A percentile compares a stretch with the other conserved stretches of the same genome.
Conservation (phyloP, 257 asterid genomes). For the Coffea canephora region DNA sequence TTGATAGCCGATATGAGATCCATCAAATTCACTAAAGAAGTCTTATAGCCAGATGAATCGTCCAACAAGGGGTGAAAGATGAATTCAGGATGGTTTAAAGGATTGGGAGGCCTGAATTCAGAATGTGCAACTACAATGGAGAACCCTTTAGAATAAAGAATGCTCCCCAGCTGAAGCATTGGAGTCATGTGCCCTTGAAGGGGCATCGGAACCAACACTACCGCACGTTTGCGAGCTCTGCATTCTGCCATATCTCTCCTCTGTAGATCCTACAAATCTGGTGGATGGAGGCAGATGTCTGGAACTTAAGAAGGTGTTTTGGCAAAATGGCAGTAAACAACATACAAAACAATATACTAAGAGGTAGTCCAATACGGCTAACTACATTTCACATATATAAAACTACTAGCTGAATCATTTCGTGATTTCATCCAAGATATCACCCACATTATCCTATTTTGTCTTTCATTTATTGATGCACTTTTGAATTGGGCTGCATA, state of each 20-base stretch:
- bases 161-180: constrained; percentile 24
- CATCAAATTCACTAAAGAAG: background rate
- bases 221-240: background rate
- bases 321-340: no score
- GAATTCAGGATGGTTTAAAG: constrained; percentile 22
- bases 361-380: no score
- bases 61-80: constrained; percentile 4
- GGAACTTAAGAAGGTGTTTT: no score
- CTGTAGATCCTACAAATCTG: background rate
- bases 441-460: no score
- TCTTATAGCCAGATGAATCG: background rate
- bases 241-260: background rate
- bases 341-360: no score
- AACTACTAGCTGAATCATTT: no score
- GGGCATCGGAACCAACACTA: constrained; percentile 24
- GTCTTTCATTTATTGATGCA: no score
- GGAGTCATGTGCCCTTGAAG: constrained; percentile 25
- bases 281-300: no score
- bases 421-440: no score
- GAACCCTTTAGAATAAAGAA: constrained; percentile 27
- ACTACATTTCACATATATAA: no score
- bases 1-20: background rate
- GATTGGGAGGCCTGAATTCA: constrained; percentile 5
- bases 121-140: constrained; percentile 22
- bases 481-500: no score